phyloP scores from a whole-genome alignment of 208 protist genomes.

The Leptomonas seymouri region DNA sequence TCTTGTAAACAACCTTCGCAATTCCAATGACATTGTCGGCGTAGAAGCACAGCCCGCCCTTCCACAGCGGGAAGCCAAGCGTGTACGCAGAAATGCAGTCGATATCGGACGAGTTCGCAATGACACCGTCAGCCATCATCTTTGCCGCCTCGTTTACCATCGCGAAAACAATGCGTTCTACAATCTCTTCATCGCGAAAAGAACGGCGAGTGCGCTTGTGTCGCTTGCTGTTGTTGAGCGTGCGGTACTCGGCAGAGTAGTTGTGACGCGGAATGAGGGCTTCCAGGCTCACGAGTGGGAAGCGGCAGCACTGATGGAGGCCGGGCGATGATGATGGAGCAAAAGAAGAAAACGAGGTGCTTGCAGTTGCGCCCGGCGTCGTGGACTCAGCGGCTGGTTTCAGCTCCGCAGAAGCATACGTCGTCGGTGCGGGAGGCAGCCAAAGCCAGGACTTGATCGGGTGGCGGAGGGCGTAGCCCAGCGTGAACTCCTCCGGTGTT shows the following conservation, averaged over 20 bases:
- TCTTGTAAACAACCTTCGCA: constrained; percentile 56
- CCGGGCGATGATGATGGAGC: background rate
- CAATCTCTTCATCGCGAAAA: constrained; percentile 81
- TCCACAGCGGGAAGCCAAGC: constrained; percentile 84
- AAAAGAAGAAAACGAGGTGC: background rate
- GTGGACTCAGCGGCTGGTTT: background rate
- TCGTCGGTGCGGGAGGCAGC: constrained; percentile 6
- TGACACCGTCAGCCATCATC: constrained; percentile 77
- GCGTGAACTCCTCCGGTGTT: constrained; percentile 15
- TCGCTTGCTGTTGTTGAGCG: constrained; percentile 49
- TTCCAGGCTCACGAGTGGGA: constrained; percentile 33
- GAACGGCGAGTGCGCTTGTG: constrained; percentile 66
- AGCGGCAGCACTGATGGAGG: constrained; percentile 6
- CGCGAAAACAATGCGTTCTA: constrained; percentile 83
- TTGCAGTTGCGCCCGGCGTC: background rate
- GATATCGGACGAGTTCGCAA: constrained; percentile 69
- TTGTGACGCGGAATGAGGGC: constrained; percentile 46
- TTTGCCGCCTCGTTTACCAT: constrained; percentile 92
- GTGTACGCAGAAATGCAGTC: constrained; percentile 88
- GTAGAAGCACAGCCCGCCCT: constrained; percentile 82
- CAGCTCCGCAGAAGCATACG: background rate
- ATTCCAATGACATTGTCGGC: constrained; percentile 63
- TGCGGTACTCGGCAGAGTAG: constrained; percentile 56
- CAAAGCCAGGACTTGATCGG: constrained; percentile 29
- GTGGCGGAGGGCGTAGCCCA: constrained; percentile 30